These are phyloP conservation scores for Ascochyta pisi DNA, from an alignment of 2,329 filamentous ascomycete genomes.

Conservation along the genomic window DNA sequence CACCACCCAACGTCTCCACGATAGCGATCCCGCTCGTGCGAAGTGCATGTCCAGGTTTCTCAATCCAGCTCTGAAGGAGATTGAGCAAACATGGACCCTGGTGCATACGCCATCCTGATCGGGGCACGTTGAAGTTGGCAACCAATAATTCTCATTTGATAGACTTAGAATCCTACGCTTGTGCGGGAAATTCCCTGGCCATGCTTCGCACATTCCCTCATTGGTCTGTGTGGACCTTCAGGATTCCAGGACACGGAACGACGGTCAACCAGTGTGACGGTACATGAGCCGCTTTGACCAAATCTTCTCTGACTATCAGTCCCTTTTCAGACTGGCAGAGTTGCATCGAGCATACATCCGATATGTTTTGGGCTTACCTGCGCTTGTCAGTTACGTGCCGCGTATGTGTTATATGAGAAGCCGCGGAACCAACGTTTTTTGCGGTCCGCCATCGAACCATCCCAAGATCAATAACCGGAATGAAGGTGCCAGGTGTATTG, in stretches of 20 bases:
- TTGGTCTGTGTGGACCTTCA: background rate
- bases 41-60: too few relatives aligned
- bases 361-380: background rate
- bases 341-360: background rate
- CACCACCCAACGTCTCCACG: too few relatives aligned
- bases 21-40: too few relatives aligned
- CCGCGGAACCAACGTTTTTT: background rate
- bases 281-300: background rate
- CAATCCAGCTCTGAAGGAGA: background rate
- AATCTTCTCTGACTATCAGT: background rate
- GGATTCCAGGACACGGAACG: background rate
- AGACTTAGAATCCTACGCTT: background rate
- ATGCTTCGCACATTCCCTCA: background rate
- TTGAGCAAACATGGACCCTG: background rate
- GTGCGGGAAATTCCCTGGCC: background rate
- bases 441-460: background rate
- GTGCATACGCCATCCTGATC: background rate
- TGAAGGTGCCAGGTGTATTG: constrained; percentile 14
- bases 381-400: background rate
- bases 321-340: background rate
- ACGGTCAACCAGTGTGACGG: background rate
- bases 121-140: background rate
- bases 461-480: background rate
- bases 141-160: background rate
- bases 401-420: background rate